Conservation (phyloP, 2,329 filamentous ascomycete species). For the Trichoderma sp. region DNA sequence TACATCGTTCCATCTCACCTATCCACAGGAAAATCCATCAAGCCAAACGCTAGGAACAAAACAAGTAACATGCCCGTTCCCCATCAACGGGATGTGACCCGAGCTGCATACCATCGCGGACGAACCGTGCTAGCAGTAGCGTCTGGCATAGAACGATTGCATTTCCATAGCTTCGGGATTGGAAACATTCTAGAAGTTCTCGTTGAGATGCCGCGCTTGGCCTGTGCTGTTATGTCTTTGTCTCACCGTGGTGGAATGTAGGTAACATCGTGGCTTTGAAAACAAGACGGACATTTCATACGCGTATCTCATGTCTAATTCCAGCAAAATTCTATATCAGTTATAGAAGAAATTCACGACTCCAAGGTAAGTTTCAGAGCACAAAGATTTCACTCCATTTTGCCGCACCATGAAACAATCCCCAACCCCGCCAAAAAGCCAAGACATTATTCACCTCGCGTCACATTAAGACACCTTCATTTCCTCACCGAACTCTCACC, state of each 20-base stretch:
- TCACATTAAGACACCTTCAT: neutral
- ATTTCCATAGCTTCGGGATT: neutral
- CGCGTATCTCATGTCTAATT: neutral
- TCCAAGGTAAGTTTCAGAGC: neutral
- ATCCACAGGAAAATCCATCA: neutral
- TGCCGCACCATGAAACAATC: neutral
- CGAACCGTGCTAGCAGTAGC: neutral
- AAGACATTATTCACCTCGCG: neutral
- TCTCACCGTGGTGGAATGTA: neutral
- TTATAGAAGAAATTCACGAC: neutral
- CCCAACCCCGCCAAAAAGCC: neutral
- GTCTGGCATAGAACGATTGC: neutral
- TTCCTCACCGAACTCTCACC: neutral
- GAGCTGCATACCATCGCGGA: neutral
- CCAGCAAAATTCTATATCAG: neutral
- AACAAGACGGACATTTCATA: neutral
- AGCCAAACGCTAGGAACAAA: slow-evolving; percentile 10
- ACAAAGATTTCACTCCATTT: neutral
- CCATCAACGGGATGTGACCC: slow-evolving; percentile 12
- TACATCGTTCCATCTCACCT: neutral
- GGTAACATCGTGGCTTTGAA: neutral
- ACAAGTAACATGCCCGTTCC: slow-evolving; percentile 9
- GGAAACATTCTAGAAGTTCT: neutral
- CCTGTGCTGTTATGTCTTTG: neutral
- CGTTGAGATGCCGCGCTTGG: neutral